These are phyloP conservation scores for Vigna nakashimae DNA, from an alignment of 306 rosid genomes.

Conservation along the genomic window DNA sequence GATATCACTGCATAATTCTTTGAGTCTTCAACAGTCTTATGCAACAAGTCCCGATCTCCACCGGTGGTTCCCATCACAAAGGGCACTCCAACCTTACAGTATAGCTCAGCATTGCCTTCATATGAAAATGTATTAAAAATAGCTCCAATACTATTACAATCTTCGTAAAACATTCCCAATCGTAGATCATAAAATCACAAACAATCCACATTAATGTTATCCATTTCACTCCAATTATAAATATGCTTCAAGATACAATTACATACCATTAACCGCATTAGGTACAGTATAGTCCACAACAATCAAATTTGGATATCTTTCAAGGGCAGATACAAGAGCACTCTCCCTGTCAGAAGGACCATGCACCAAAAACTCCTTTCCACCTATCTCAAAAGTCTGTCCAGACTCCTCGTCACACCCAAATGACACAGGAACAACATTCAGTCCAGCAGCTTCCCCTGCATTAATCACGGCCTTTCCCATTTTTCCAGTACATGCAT, in stretches of 20 bases:
- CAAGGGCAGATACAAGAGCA: slow-evolving; percentile 63
- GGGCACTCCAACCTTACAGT: slow-evolving; percentile 84
- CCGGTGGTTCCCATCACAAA: slow-evolving; percentile 99
- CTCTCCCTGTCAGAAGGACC: slow-evolving; percentile 81
- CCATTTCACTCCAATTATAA: neutral
- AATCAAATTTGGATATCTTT: slow-evolving; percentile 74
- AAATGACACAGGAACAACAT: slow-evolving; percentile 82
- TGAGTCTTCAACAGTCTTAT: slow-evolving; percentile 77
- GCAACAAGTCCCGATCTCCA: slow-evolving; percentile 75
- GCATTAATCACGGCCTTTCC: slow-evolving; percentile 83
- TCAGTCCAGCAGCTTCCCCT: slow-evolving; percentile 84
- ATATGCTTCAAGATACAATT: slow-evolving; percentile 16
- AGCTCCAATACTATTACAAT: neutral
- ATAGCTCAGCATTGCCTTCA: slow-evolving; percentile 86
- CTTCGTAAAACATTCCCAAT: slow-evolving; percentile 25
- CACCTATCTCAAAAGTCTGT: slow-evolving; percentile 62
- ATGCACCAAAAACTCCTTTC: slow-evolving; percentile 71
- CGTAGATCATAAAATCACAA: slow-evolving; percentile 1
- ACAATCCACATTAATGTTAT: no score
- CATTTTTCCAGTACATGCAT: slow-evolving; percentile 92
- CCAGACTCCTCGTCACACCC: slow-evolving; percentile 79
- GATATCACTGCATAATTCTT: slow-evolving; percentile 85
- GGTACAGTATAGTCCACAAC: slow-evolving; percentile 92
- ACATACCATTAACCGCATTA: slow-evolving; percentile 82
- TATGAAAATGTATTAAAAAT: slow-evolving; percentile 10